Conservation (phyloP, 2,329 filamentous ascomycete species). For the Colletotrichum ledebouriae region DNA sequence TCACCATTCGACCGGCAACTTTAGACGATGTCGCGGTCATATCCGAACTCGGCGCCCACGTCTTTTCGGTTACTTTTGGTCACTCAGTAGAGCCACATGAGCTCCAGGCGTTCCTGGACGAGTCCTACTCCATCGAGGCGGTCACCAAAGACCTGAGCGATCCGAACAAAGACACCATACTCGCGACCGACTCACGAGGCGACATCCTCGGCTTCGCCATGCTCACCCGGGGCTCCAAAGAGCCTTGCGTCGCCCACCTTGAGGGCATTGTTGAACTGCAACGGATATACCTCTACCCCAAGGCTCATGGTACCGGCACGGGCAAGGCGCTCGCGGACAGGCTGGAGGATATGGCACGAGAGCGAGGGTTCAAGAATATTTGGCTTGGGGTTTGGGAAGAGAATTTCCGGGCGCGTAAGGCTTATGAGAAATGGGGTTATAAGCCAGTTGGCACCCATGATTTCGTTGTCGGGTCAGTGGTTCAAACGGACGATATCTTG, state of each 20-base stretch:
- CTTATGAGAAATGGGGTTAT: slow-evolving; percentile 59
- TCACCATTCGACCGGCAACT: slow-evolving; percentile 16
- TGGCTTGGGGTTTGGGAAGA: slow-evolving; percentile 65
- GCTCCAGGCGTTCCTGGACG: slow-evolving; percentile 53
- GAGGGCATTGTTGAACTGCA: slow-evolving; percentile 56
- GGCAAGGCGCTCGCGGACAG: slow-evolving; percentile 51
- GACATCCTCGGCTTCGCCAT: slow-evolving; percentile 56
- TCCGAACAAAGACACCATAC: slow-evolving; percentile 46
- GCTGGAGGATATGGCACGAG: slow-evolving; percentile 51
- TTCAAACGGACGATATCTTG: slow-evolving; percentile 60
- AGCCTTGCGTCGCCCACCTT: slow-evolving; percentile 53
- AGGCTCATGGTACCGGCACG: slow-evolving; percentile 54
- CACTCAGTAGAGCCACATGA: slow-evolving; percentile 56
- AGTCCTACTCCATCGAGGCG: slow-evolving; percentile 54
- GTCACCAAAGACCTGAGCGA: slow-evolving; percentile 46
- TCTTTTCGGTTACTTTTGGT: slow-evolving; percentile 58
- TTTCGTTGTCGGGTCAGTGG: slow-evolving; percentile 56
- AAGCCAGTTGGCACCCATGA: slow-evolving; percentile 55
- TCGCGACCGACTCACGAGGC: slow-evolving; percentile 43
- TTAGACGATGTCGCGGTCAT: slow-evolving; percentile 49
- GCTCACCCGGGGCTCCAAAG: slow-evolving; percentile 53
- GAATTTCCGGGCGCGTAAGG: slow-evolving; percentile 53
- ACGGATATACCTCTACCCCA: slow-evolving; percentile 56
- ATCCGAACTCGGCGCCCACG: slow-evolving; percentile 50
- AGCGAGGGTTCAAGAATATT: slow-evolving; percentile 54